Conservation (phyloP, 2,329 filamentous ascomycete genomes). For the Trichophyton simii region DNA sequence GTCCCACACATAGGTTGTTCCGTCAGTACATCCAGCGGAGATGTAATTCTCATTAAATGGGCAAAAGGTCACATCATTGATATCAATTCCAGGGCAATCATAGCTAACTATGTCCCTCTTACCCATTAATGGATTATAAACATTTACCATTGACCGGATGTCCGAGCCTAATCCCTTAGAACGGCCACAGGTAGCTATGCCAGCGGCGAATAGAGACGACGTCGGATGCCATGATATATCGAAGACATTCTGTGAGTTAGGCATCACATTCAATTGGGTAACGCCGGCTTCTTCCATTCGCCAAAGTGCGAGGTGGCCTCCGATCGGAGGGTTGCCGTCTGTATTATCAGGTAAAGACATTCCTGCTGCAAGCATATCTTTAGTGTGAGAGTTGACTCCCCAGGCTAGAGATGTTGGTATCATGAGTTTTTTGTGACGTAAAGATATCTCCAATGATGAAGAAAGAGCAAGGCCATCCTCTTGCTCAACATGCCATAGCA, state of each 20-base stretch:
- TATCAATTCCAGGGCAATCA: conserved; percentile 47
- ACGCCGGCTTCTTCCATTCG: conserved; percentile 32
- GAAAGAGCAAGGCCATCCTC: conserved; percentile 14
- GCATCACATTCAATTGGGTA: conserved; percentile 28
- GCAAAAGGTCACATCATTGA: conserved; percentile 47
- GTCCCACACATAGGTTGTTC: conserved; percentile 50
- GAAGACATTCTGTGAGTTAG: conserved; percentile 45
- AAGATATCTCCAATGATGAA: conserved; percentile 9
- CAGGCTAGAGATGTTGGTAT: conserved; percentile 37
- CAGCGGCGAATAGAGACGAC: conserved; percentile 41
- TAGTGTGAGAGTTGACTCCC: conserved; percentile 29
- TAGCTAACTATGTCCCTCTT: conserved; percentile 33
- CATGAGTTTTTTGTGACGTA: conserved; percentile 17
- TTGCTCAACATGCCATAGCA: conserved; percentile 22
- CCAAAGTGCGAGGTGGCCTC: conserved; percentile 32
- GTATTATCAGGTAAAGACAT: conserved; percentile 35
- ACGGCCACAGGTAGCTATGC: conserved; percentile 21
- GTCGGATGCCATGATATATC: conserved; percentile 46
- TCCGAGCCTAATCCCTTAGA: conserved; percentile 23
- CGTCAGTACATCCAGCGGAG: conserved; percentile 49
- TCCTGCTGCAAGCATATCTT: conserved; percentile 41
- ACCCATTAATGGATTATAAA: conserved; percentile 35
- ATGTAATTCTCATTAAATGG: conserved; percentile 36
- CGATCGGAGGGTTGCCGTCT: conserved; percentile 11
- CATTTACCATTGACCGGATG: conserved; percentile 39